Base-by-base conservation (phyloP, 202 grass and related monocot species). In the Schoenoplectus triqueter region DNA sequence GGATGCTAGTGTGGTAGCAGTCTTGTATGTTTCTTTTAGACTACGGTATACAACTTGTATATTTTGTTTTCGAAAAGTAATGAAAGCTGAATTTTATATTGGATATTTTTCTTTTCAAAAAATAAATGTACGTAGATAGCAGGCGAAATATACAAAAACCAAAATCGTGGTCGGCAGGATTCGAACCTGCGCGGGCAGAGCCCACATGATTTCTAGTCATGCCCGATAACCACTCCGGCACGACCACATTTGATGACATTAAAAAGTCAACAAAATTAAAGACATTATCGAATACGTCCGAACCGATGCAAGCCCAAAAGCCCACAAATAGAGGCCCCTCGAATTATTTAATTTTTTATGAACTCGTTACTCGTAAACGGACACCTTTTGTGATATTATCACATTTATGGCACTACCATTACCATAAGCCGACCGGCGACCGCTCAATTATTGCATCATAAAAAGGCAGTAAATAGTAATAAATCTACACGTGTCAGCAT, bases 191-290 rank as follows among this genome's bases (percentile, higher is more conserved):
- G 88, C 90, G 88, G 88, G 90, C 88, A 92, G 0, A 92, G 90
- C 88, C 86, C 88, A 92, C 90, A 92, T 89, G 86, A 92, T 92
- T 92, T 92, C 88, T 90, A 90, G 88, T 92, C 92, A 94, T 91
- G 92, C 92, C 92, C 92, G 92, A 94, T 89, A 94, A 94, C 92
- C 92, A 94, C 89, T 94, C 89, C 89, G 89, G 89, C 92, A 94
- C 92, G 92, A 94, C 92, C 92, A 94, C 92, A 0, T 0, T n/a
- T 65, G 41, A 6, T 19, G 40, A 49, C 1, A 5, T 22, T 54
- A 57, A 0, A 57, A 4, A 4, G 0, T 14, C 13, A 54, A 1
- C 10, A n/a, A 0, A n/a, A 59, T 4, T 4, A 15, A 31, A 31
- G 31, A 31, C 31, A 31, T 31, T 31, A 31, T 31, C 31, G 31